These are phyloP conservation scores for Populus hybrid DNA, from an alignment of 441 rosid species.

Conservation along the genomic window DNA sequence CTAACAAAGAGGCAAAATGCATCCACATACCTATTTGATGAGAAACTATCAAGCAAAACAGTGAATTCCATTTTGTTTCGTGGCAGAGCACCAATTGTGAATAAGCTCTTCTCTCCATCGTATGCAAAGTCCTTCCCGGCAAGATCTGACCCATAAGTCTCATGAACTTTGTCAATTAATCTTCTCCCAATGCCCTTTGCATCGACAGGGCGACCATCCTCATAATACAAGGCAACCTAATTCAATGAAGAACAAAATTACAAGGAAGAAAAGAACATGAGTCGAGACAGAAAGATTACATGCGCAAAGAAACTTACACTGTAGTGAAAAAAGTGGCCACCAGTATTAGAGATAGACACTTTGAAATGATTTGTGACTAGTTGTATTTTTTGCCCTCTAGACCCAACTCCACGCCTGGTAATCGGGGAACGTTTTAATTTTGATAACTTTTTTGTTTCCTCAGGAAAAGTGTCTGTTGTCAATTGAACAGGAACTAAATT, in stretches of 20 bases:
- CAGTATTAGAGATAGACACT: constrained; percentile 35
- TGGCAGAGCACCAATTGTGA: constrained; percentile 49
- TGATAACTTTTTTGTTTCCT: constrained; percentile 1
- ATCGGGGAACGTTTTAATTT: constrained; percentile 30
- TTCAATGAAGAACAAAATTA: not conserved
- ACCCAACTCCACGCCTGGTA: constrained; percentile 43
- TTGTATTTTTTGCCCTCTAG: constrained; percentile 43
- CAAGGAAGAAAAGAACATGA: not conserved
- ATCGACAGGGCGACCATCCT: constrained; percentile 49
- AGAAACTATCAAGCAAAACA: constrained; percentile 42
- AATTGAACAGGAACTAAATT: constrained; percentile 9
- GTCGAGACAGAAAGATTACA: not conserved
- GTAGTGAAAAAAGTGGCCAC: constrained; percentile 42
- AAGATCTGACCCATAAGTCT: constrained; percentile 44
- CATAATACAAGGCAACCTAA: constrained; percentile 44
- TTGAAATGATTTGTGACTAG: constrained; percentile 47
- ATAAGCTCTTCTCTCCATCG: constrained; percentile 55
- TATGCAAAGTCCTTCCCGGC: constrained; percentile 51
- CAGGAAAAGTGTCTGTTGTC: constrained; percentile 7
- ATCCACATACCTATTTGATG: constrained; percentile 32
- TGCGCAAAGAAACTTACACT: constrained; percentile 26
- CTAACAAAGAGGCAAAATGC: not conserved
- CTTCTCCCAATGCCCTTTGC: constrained; percentile 47
- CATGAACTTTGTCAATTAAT: constrained; percentile 43
- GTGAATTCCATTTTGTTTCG: constrained; percentile 48